Conservation (phyloP, 1,284 basidiomycete genomes). For the Cryptococcus sp. region DNA sequence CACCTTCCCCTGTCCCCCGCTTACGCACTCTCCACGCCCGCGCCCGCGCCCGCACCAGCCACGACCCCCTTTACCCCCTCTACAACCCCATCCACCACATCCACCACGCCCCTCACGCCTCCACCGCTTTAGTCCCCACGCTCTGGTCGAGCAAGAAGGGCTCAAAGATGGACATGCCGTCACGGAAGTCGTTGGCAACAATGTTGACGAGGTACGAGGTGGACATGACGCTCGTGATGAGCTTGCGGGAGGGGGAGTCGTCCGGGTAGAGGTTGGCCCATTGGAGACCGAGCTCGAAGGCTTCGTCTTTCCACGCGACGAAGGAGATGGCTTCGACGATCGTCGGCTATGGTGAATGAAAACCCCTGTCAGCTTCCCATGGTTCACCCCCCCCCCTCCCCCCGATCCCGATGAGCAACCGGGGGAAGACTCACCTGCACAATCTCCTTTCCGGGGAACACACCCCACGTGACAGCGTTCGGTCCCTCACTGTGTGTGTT, state of each 20-base stretch:
- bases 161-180: slow-evolving; percentile 76
- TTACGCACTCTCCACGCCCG: not conserved
- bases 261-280: slow-evolving; percentile 89
- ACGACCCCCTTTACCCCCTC: slow-evolving; percentile 24
- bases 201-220: slow-evolving; percentile 89
- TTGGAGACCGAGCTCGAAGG: slow-evolving; percentile 88
- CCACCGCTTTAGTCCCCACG: slow-evolving; percentile 11
- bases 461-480: slow-evolving; percentile 99
- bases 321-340: slow-evolving; percentile 80
- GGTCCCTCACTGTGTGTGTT: slow-evolving; percentile 94
- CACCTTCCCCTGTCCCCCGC: not conserved
- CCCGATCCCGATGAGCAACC: not conserved
- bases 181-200: slow-evolving; percentile 94
- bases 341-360: slow-evolving; percentile 58
- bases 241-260: slow-evolving; percentile 66
- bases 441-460: slow-evolving; percentile 97
- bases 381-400: not conserved
- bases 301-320: slow-evolving; percentile 68
- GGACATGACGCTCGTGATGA: slow-evolving; percentile 77
- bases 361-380: not conserved
- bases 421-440: slow-evolving; percentile 57
- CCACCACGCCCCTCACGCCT: slow-evolving; percentile 13
- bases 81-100: slow-evolving; percentile 19
- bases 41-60: slow-evolving; percentile 21
- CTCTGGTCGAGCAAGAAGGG: slow-evolving; percentile 61